Conservation (phyloP, 345 rosid species). For the Rhodamnia rubescens region DNA sequence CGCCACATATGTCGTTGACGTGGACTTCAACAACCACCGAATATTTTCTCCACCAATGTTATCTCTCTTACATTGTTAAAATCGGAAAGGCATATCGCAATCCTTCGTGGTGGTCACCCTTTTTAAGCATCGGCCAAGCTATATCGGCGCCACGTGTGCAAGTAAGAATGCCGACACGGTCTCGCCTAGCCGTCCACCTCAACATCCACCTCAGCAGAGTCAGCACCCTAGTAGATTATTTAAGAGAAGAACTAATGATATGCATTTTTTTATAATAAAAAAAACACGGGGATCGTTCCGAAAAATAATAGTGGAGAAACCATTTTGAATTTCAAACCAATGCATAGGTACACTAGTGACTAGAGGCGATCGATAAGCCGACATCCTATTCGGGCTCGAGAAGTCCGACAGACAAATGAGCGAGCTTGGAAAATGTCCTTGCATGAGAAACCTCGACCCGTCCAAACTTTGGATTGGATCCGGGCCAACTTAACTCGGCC, state of each 20-base stretch:
- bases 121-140: no score
- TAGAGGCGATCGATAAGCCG: accelerated
- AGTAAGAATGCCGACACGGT: no score
- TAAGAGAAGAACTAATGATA: accelerated
- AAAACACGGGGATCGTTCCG: accelerated
- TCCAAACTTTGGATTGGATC: not conserved
- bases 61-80: no score
- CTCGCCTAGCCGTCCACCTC: not conserved
- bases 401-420: not conserved
- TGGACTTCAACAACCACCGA: no score
- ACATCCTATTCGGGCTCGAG: not conserved
- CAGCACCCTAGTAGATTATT: not conserved
- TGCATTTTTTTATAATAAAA: not conserved
- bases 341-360: accelerated
- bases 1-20: no score
- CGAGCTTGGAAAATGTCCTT: not conserved
- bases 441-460: not conserved
- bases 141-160: no score
- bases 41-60: no score
- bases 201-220: not conserved
- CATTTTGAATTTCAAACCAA: not conserved
- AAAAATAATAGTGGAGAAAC: not conserved
- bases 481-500: no score
- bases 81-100: no score
- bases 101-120: no score